These are phyloP conservation scores for Phylloporus sp. DNA, from an alignment of 768 basidiomycete genomes.

Conservation along the genomic window DNA sequence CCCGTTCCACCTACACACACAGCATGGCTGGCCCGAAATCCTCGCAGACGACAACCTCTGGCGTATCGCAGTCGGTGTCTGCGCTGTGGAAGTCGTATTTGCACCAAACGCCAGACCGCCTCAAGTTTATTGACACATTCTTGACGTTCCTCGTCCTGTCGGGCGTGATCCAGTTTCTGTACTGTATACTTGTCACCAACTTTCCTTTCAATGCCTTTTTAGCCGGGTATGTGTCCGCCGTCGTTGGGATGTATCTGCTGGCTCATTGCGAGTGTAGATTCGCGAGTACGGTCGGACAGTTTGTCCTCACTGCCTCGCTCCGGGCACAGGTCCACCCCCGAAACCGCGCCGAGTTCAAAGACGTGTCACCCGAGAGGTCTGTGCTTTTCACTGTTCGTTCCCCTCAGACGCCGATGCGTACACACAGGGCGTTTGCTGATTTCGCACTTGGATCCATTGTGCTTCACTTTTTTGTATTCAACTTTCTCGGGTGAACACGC, in stretches of 20 bases:
- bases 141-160: constrained; percentile 88
- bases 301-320: constrained; percentile 89
- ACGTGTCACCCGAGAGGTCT: constrained; percentile 90
- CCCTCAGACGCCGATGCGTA: neutral
- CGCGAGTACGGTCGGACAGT: constrained; percentile 91
- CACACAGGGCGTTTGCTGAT: constrained; percentile 88
- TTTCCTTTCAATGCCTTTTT: constrained; percentile 98
- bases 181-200: constrained; percentile 87
- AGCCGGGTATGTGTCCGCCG: constrained; percentile 65
- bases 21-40: constrained; percentile 39
- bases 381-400: constrained; percentile 20
- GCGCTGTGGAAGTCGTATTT: constrained; percentile 76
- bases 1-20: constrained; percentile 21
- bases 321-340: constrained; percentile 89
- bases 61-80: constrained; percentile 36
- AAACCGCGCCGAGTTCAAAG: constrained; percentile 79
- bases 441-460: constrained; percentile 94
- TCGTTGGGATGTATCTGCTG: neutral
- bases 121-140: constrained; percentile 94
- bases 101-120: constrained; percentile 70
- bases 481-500: constrained; percentile 78
- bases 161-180: constrained; percentile 86
- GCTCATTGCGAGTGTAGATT: constrained; percentile 56
- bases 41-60: constrained; percentile 12
- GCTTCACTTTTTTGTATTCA: constrained; percentile 97